A percentile compares a stretch with the other conserved stretches of the same genome.
These are phyloP conservation scores for Colletotrichum spinosum DNA, from an alignment of 2,329 filamentous ascomycete species.

Conservation along the genomic window DNA sequence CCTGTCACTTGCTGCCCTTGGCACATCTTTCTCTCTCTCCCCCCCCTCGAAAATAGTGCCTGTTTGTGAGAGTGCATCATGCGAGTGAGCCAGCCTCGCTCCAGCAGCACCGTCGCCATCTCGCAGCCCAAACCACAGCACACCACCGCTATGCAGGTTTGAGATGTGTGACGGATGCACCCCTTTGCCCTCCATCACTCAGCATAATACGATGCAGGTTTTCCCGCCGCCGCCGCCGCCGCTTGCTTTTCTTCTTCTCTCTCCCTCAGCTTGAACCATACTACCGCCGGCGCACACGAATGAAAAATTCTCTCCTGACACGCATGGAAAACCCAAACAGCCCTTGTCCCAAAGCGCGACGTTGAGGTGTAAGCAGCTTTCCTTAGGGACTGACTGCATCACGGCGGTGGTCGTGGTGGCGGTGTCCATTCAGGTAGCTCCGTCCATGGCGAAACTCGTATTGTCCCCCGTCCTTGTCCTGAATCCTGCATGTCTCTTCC, in stretches of 20 bases:
- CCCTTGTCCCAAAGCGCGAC: background rate
- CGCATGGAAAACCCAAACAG: too few species aligned
- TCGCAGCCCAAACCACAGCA: constrained; percentile 12
- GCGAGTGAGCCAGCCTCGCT: constrained; percentile 12
- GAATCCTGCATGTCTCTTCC: constrained; percentile 4
- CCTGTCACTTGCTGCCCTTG: constrained; percentile 23
- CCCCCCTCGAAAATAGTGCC: background rate
- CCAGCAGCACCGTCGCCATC: background rate
- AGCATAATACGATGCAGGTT: constrained; percentile 11
- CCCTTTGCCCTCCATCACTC: constrained; percentile 28
- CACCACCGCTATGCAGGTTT: constrained; percentile 29
- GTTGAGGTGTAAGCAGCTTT: constrained; percentile 1
- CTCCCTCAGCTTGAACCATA: background rate
- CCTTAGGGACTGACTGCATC: constrained; percentile 3
- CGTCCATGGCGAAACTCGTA: constrained; percentile 5
- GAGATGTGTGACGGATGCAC: constrained; percentile 32
- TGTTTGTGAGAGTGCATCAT: constrained; percentile 11
- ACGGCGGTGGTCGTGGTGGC: background rate
- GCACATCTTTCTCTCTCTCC: constrained; percentile 2
- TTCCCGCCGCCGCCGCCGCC: background rate
- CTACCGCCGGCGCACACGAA: background rate
- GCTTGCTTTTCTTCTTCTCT: background rate
- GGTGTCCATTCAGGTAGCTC: constrained; percentile 27
- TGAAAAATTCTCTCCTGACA: too few species aligned
- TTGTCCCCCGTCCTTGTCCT: constrained; percentile 26